phyloP scores from a whole-genome alignment of 768 basidiomycete species.

The Termitomyces sp. region DNA sequence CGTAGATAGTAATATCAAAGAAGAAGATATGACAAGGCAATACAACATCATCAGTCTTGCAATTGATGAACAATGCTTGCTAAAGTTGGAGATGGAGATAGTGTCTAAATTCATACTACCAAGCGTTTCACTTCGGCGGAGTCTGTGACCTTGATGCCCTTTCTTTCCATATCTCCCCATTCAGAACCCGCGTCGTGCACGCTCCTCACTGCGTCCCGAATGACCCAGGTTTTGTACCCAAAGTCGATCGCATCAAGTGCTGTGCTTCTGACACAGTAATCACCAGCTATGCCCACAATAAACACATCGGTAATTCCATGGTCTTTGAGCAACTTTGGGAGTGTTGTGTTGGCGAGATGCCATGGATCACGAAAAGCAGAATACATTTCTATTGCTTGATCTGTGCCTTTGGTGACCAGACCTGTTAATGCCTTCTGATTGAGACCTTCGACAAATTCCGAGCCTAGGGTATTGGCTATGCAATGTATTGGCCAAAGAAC shows the following conservation, averaged over 20 bases:
- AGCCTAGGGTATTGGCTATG: constrained; percentile 52
- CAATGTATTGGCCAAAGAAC: constrained; percentile 83
- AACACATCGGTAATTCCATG: constrained; percentile 51
- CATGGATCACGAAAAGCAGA: constrained; percentile 71
- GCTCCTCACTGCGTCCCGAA: constrained; percentile 42
- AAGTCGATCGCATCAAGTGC: constrained; percentile 48
- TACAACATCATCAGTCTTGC: neutral
- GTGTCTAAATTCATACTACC: neutral
- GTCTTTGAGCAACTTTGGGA: constrained; percentile 35
- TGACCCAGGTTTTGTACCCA: constrained; percentile 44
- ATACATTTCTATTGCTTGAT: constrained; percentile 66
- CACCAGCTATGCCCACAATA: constrained; percentile 66
- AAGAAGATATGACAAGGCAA: neutral
- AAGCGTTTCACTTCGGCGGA: constrained; percentile 21
- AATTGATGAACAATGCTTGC: neutral
- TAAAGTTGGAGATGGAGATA: neutral
- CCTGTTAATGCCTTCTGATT: constrained; percentile 31
- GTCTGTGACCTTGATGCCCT: constrained; percentile 27
- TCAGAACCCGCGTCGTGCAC: constrained; percentile 26
- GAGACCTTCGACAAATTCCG: constrained; percentile 55
- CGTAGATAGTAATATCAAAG: neutral
- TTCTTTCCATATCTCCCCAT: constrained; percentile 30
- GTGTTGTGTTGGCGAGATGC: constrained; percentile 38
- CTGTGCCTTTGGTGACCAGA: constrained; percentile 48
- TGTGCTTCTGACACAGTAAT: constrained; percentile 67